phyloP scores from a whole-genome alignment of 768 basidiomycete species.

The Bullera alba region DNA sequence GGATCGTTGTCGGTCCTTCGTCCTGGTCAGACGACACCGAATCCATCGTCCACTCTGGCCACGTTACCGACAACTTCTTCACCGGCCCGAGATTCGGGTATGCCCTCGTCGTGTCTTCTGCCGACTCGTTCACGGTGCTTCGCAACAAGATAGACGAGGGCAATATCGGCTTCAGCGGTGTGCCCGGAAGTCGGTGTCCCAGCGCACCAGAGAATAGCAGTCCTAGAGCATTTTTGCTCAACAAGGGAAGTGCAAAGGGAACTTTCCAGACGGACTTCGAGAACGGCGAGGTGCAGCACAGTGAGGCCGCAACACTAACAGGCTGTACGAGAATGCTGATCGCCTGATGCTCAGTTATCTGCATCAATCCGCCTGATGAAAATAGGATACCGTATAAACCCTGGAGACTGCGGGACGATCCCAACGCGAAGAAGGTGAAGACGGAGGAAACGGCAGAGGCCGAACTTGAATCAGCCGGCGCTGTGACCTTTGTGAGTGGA shows the following conservation, averaged over 20 bases:
- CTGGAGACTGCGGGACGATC: slow-evolving; percentile 41
- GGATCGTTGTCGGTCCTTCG: slow-evolving; percentile 45
- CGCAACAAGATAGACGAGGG: slow-evolving; percentile 35
- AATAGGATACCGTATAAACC: slow-evolving; percentile 40
- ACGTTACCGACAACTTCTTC: slow-evolving; percentile 42
- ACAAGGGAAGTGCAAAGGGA: slow-evolving; percentile 42
- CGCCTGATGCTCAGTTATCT: slow-evolving; percentile 38
- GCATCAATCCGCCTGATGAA: slow-evolving; percentile 37
- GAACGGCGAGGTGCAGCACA: slow-evolving; percentile 47
- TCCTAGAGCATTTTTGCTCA: slow-evolving; percentile 42
- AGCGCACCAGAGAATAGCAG: slow-evolving; percentile 41
- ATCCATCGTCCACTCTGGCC: slow-evolving; percentile 37
- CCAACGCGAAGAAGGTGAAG: slow-evolving; percentile 29
- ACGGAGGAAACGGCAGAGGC: slow-evolving; percentile 13
- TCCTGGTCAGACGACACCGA: slow-evolving; percentile 47
- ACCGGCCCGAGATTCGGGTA: slow-evolving; percentile 43
- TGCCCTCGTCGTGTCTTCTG: slow-evolving; percentile 43
- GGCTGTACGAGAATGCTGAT: not conserved
- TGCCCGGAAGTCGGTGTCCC: slow-evolving; percentile 39
- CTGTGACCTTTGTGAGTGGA: slow-evolving; percentile 8
- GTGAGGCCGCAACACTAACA: slow-evolving; percentile 20
- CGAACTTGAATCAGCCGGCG: not conserved
- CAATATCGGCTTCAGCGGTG: slow-evolving; percentile 36
- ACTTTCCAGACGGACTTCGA: slow-evolving; percentile 45
- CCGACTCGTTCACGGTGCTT: slow-evolving; percentile 40